Percentiles rank a stretch among this genome's conserved stretches.
Evolutionary conservation across 805 yeast species (phyloP).

Genomic region (Vanderwaltozyma yarrowii): DNA sequence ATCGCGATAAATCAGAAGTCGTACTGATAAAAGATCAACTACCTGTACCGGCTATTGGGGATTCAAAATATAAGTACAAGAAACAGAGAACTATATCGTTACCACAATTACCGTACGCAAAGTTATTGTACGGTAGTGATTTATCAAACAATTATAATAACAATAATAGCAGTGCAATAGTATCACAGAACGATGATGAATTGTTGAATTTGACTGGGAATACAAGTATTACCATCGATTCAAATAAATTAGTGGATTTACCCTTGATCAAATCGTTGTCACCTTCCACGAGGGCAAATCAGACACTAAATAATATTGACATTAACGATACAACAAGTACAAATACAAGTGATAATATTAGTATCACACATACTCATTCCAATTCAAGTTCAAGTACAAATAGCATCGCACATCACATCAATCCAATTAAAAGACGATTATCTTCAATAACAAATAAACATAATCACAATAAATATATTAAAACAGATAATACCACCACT

Average conservation of each 20-base stretch:
- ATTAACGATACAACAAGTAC: background rate
- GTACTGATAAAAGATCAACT: too few relatives aligned
- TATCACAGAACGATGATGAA: conserved; percentile 24
- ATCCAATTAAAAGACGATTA: conserved; percentile 1
- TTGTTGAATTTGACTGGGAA: conserved; percentile 25
- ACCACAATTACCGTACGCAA: conserved; percentile 44
- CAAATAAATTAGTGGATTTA: conserved; percentile 19
- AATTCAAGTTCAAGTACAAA: background rate
- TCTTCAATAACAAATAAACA: conserved; percentile 1
- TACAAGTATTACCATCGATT: conserved; percentile 24
- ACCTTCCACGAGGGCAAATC: background rate
- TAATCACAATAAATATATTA: background rate
- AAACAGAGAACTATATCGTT: conserved; percentile 43
- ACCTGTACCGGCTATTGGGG: background rate
- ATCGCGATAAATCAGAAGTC: too few relatives aligned
- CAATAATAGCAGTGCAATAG: background rate
- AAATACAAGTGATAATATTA: conserved; percentile 1
- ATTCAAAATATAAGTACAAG: conserved; percentile 6
- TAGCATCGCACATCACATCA: background rate
- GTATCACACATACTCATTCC: background rate
- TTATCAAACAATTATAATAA: background rate
- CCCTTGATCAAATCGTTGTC: conserved; percentile 11
- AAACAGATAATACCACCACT: background rate
- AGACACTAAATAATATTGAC: background rate
- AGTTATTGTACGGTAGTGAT: conserved; percentile 28